phyloP scores from a whole-genome alignment of 345 rosid species.

The Arabidopsis arenosa region DNA sequence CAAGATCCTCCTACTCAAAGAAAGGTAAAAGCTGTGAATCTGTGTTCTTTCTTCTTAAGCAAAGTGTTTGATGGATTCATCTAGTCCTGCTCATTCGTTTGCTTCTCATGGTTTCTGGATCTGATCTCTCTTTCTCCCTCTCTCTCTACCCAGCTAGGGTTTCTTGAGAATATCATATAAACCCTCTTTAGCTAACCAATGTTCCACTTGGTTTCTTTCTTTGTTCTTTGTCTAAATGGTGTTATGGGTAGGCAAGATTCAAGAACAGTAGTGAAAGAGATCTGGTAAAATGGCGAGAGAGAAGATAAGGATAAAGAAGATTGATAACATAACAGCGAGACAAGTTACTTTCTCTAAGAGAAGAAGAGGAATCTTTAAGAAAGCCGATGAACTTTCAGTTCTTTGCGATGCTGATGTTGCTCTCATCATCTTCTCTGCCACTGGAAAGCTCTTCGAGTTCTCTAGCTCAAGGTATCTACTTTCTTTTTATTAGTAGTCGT shows the following conservation, averaged over 20 bases:
- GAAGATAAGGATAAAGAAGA: conserved; percentile 71
- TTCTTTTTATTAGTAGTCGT: not conserved
- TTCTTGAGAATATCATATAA: conserved; percentile 11
- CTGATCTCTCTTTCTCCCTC: conserved; percentile 25
- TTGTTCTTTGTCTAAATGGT: conserved; percentile 12
- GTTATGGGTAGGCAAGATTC: conserved; percentile 25
- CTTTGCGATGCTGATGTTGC: conserved; percentile 79
- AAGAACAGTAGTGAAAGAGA: conserved; percentile 25
- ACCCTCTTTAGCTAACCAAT: conserved; percentile 18
- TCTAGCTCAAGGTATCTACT: conserved; percentile 58
- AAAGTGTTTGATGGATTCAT: conserved; percentile 13
- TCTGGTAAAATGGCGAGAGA: conserved; percentile 57
- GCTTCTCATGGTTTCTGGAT: conserved; percentile 33
- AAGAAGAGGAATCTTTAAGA: conserved; percentile 70
- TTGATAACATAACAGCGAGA: conserved; percentile 65
- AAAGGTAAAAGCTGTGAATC: conserved; percentile 38
- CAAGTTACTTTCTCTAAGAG: conserved; percentile 77
- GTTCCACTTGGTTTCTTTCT: conserved; percentile 6
- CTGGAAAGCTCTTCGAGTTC: conserved; percentile 70
- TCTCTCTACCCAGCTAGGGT: conserved; percentile 46
- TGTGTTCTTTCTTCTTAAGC: conserved; percentile 20
- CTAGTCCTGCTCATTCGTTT: conserved; percentile 3
- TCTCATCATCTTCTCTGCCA: conserved; percentile 66
- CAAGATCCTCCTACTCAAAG: conserved; percentile 31
- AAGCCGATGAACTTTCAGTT: conserved; percentile 71